Evolutionary conservation across 441 rosid genomes (phyloP), one percentile per base, ranked within the genome.

Genomic region (Gossypium davidsonii): DNA sequence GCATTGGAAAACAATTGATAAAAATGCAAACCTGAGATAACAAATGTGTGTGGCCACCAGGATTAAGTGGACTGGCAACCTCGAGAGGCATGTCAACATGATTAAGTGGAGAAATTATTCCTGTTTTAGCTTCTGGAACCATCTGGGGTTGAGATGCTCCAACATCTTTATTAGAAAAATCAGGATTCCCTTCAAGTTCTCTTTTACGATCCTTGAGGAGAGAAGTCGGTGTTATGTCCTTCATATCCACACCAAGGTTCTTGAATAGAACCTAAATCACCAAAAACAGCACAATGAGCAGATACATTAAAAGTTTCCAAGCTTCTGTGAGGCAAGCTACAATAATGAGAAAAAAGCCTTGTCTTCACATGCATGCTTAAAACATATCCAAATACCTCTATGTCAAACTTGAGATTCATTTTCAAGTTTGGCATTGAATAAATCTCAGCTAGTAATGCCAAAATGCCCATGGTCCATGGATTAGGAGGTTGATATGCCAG

Each of bases 391-490:
- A 44, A 28, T 79, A 96, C 99, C 99, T 96, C 99, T 76, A 96
- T 93, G 74, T 96, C 99, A 91, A 96, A 96, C 83, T 93, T 96
- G 69, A 96, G 92, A 79, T 96, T 96, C 99, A 96, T 96, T 88
- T 96, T 96, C 78, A 96, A 85, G 83, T 96, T 96, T 21, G 98
- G 99, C 98, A 96, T 88, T 73, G 92, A 86, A 77, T 96, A 93
- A 63, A 96, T 96, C 89, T 93, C 99, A 70, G 91, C 86, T 34
- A 96, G 91, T 73, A 96, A 83, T 76, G 98, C 96, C 71, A 96
- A 96, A 80, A 96, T 96, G 42, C 93, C 98, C 98, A 93, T 93
- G 23, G 99, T 96, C 99, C 98, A 96, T 15, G 99, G 99, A 82
- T 96, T 96, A 57, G 99, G 99, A 64, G 99, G 99, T 72, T 85